Evolutionary conservation across 1,139 yeast genomes (phyloP).

Genomic region (Taphrina sp.): DNA sequence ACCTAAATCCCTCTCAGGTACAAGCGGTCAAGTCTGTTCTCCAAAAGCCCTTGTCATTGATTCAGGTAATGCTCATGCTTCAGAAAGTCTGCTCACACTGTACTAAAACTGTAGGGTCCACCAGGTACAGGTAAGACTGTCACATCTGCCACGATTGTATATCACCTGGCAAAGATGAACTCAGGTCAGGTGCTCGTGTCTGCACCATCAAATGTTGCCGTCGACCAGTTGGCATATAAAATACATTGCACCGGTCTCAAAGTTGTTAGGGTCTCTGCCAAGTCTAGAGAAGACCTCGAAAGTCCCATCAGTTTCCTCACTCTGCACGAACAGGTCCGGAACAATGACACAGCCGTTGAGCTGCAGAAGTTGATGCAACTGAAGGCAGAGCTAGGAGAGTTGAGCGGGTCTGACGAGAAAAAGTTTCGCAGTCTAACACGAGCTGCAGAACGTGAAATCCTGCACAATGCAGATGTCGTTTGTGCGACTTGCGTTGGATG

Average conservation of each 20-base stretch:
- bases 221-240: slow-evolving; percentile 81
- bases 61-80: slow-evolving; percentile 53
- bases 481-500: slow-evolving; percentile 95
- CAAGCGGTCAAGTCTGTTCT: slow-evolving; percentile 74
- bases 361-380: slow-evolving; percentile 59
- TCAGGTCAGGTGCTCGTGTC: slow-evolving; percentile 71
- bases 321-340: slow-evolving; percentile 53
- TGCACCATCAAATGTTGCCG: slow-evolving; percentile 95
- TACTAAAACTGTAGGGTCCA: slow-evolving; percentile 58
- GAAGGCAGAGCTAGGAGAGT: slow-evolving; percentile 68
- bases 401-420: slow-evolving; percentile 56
- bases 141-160: slow-evolving; percentile 84
- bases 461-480: slow-evolving; percentile 70
- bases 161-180: slow-evolving; percentile 64
- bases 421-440: slow-evolving; percentile 50
- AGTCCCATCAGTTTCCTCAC: slow-evolving; percentile 56
- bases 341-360: slow-evolving; percentile 52
- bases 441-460: slow-evolving; percentile 52
- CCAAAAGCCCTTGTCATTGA: slow-evolving; percentile 72
- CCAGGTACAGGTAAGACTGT: slow-evolving; percentile 98
- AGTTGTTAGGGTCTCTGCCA: slow-evolving; percentile 75
- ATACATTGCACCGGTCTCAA: slow-evolving; percentile 64
- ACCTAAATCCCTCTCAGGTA: slow-evolving; percentile 72
- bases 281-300: slow-evolving; percentile 77
- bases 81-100: background rate